phyloP scores from a whole-genome alignment of 2,329 filamentous ascomycete species.

The Thielaviopsis musarum region DNA sequence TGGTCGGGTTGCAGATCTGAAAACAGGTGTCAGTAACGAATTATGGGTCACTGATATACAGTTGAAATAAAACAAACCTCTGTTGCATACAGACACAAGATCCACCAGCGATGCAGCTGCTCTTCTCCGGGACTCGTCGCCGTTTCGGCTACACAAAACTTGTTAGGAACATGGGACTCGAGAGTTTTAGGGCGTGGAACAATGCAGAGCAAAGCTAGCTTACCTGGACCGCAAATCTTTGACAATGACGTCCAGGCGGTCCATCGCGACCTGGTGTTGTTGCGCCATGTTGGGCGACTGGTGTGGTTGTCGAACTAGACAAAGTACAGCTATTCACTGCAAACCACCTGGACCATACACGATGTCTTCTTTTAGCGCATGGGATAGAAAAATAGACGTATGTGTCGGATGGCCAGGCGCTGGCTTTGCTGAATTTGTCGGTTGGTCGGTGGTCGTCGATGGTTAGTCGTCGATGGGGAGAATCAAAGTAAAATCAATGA shows the following conservation, averaged over 20 bases:
- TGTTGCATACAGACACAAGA: slow-evolving; percentile 35
- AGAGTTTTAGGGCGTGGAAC: slow-evolving; percentile 7
- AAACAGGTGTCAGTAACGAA: background rate
- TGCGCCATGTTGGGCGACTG: slow-evolving; percentile 12
- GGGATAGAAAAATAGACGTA: background rate
- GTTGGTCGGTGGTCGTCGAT: too few relatives aligned
- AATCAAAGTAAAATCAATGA: background rate
- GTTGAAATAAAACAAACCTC: slow-evolving; percentile 25
- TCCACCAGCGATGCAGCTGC: slow-evolving; percentile 37
- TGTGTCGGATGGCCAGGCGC: background rate
- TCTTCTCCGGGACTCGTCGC: slow-evolving; percentile 35
- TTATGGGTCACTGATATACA: background rate
- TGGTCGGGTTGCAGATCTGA: slow-evolving; percentile 63
- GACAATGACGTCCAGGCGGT: slow-evolving; percentile 36
- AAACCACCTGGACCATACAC: slow-evolving; percentile 4
- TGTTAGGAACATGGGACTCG: slow-evolving; percentile 7
- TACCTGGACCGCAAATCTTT: slow-evolving; percentile 41
- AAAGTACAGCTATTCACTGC: slow-evolving; percentile 5
- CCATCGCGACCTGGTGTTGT: slow-evolving; percentile 34
- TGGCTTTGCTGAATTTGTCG: background rate
- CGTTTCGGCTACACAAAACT: slow-evolving; percentile 6
- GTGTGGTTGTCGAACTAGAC: slow-evolving; percentile 5
- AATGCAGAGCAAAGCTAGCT: slow-evolving; percentile 10
- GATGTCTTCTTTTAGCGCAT: slow-evolving; percentile 6
- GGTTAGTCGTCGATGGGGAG: background rate